Conservation (phyloP, 331 rosid genomes). For the Cydonia oblonga region DNA sequence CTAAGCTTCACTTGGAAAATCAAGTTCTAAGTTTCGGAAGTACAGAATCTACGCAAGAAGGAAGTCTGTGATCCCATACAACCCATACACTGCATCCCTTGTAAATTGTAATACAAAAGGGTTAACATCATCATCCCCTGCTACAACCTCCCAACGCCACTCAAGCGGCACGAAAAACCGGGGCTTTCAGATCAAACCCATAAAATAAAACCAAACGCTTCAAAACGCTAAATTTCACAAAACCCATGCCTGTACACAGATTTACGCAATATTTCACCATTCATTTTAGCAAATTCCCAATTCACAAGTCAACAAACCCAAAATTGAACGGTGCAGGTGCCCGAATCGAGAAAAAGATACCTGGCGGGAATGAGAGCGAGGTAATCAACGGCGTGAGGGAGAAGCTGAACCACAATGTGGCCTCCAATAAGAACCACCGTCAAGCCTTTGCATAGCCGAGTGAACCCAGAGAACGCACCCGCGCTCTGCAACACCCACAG, state of each 20-base stretch:
- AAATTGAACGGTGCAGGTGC: background rate
- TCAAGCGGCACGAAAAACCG: background rate
- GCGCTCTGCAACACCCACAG: constrained; percentile 25
- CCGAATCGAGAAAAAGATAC: constrained; percentile 7
- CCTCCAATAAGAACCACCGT: constrained; percentile 49
- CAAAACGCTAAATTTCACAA: background rate
- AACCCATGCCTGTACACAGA: background rate
- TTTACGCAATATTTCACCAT: background rate
- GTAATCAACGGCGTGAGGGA: constrained; percentile 51
- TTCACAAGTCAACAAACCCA: background rate
- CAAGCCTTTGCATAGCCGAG: constrained; percentile 76
- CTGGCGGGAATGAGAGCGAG: constrained; percentile 93
- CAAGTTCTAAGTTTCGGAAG: background rate
- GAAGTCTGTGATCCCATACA: background rate
- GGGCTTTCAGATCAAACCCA: constrained; percentile 3
- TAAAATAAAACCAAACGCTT: no score
- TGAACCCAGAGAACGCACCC: constrained; percentile 51
- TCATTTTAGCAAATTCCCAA: background rate
- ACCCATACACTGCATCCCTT: background rate
- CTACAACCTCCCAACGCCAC: background rate
- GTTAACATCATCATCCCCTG: background rate
- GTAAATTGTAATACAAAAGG: background rate
- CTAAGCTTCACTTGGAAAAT: background rate
- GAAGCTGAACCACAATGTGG: constrained; percentile 52
- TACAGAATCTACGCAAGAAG: background rate